phyloP scores from a whole-genome alignment of 1,139 yeast genomes.

The Saccharomyces uvarum region DNA sequence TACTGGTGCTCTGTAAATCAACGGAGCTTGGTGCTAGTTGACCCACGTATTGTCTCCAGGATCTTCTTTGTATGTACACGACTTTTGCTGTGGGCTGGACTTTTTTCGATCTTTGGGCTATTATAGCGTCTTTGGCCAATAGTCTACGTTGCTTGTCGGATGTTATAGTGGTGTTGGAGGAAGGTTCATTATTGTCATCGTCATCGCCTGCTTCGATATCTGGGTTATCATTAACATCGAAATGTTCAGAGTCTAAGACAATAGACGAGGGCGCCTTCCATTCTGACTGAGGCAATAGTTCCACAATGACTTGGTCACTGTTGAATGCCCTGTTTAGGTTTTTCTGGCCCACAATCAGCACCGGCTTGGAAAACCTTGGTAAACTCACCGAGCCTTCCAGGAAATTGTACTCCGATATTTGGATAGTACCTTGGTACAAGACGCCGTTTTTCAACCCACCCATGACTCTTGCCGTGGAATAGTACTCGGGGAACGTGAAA shows the following conservation, averaged over 20 bases:
- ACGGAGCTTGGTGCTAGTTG: slow-evolving; percentile 81
- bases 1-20: slow-evolving; percentile 45
- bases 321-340: slow-evolving; percentile 84
- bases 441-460: slow-evolving; percentile 89
- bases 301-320: slow-evolving; percentile 87
- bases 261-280: slow-evolving; percentile 85
- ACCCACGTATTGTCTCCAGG: slow-evolving; percentile 96
- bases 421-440: slow-evolving; percentile 74
- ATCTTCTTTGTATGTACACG: slow-evolving; percentile 81
- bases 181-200: slow-evolving; percentile 17
- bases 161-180: slow-evolving; percentile 32
- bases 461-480: slow-evolving; percentile 70
- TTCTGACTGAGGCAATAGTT: slow-evolving; percentile 71
- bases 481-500: slow-evolving; percentile 67
- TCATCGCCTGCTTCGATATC: slow-evolving; percentile 47
- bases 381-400: slow-evolving; percentile 79
- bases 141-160: slow-evolving; percentile 71
- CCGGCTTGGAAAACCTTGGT: slow-evolving; percentile 70
- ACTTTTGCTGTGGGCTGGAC: slow-evolving; percentile 87
- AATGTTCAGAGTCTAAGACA: slow-evolving; percentile 65
- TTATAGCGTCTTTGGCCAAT: slow-evolving; percentile 68
- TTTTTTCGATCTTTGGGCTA: slow-evolving; percentile 47
- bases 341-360: slow-evolving; percentile 73
- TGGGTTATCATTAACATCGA: slow-evolving; percentile 55
- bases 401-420: slow-evolving; percentile 77